These are phyloP conservation scores for Paraphoma sp. DNA, from an alignment of 2,329 filamentous ascomycete species.

Conservation along the genomic window DNA sequence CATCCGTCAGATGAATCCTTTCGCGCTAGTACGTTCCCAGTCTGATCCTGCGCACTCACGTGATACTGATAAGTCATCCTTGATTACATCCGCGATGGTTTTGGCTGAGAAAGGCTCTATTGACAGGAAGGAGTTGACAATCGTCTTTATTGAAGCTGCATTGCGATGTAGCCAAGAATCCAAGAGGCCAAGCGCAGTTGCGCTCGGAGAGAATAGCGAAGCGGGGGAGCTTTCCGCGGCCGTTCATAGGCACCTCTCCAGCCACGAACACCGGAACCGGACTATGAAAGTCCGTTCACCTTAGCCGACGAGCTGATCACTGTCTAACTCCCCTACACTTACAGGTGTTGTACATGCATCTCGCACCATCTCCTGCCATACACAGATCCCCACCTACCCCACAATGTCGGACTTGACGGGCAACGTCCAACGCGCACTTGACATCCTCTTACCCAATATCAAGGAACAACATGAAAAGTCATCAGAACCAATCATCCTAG, in stretches of 20 bases:
- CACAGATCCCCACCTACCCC: neutral
- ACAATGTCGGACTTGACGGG: slow-evolving; percentile 35
- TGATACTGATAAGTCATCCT: neutral
- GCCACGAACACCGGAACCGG: neutral
- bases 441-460: slow-evolving; percentile 38
- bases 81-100: too few relatives aligned
- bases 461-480: slow-evolving; percentile 21
- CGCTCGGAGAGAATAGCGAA: neutral
- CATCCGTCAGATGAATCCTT: neutral
- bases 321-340: neutral
- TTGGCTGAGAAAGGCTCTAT: too few relatives aligned
- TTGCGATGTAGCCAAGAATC: too few relatives aligned
- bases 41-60: neutral
- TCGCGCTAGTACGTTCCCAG: neutral
- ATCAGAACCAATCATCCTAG: slow-evolving; percentile 77
- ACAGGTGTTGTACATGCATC: neutral
- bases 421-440: slow-evolving; percentile 37
- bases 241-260: neutral
- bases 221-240: neutral
- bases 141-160: too few relatives aligned
- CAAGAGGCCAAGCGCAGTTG: too few relatives aligned
- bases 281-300: neutral
- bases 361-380: neutral
- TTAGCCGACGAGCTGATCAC: neutral
- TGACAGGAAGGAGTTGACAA: too few relatives aligned